Conservation (phyloP, 768 basidiomycete species). For the Lentinula sp. region DNA sequence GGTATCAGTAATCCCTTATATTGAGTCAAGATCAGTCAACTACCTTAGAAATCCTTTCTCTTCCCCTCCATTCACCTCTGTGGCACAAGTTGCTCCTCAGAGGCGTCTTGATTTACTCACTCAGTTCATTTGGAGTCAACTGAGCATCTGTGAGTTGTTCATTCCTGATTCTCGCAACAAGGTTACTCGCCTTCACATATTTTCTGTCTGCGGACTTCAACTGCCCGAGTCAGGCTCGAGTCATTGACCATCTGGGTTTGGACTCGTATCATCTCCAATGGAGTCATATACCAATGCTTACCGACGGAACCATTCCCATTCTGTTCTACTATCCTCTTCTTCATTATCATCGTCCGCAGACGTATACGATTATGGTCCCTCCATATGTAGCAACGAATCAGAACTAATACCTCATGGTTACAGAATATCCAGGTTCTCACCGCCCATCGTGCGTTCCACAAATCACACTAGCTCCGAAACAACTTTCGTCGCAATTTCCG, state of each 20-base stretch:
- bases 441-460: slow-evolving; percentile 30
- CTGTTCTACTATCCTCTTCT: background rate
- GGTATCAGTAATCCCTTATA: background rate
- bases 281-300: slow-evolving; percentile 1
- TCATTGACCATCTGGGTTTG: background rate
- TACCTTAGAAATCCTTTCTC: background rate
- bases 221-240: background rate
- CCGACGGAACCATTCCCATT: slow-evolving; percentile 4
- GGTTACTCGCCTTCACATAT: background rate
- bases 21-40: background rate
- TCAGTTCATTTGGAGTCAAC: background rate
- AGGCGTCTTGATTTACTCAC: background rate
- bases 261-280: slow-evolving; percentile 4
- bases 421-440: slow-evolving; percentile 48
- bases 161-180: background rate
- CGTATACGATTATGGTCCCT: background rate
- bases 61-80: background rate
- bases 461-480: slow-evolving; percentile 15
- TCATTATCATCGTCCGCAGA: background rate
- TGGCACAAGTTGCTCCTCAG: background rate
- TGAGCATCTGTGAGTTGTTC: background rate
- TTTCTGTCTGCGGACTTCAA: background rate
- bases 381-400: slow-evolving; percentile 1
- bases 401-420: slow-evolving; percentile 22
- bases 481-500: slow-evolving; percentile 43